Evolutionary conservation across 1,284 basidiomycete genomes (phyloP), one percentile per base, ranked within the genome.

Genomic region (Apiotrichum domesticum): DNA sequence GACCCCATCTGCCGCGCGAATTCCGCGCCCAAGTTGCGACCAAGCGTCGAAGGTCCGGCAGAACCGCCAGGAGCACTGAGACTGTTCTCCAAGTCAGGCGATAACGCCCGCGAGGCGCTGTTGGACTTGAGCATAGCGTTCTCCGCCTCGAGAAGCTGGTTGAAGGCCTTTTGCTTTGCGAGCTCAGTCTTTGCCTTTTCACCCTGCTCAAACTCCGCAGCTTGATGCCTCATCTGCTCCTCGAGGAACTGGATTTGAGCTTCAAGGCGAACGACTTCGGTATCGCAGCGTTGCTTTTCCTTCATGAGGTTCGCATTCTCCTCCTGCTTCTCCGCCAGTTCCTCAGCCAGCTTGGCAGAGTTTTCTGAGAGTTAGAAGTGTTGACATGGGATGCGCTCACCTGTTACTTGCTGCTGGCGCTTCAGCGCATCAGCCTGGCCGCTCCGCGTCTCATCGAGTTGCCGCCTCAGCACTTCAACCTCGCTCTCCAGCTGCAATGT

Each of bases 11-110:
- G 83, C 42, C 82, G 82, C 66, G 83, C 68, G 53, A 95, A 71
- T 77, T 95, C 91, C 34, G 85, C 86, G 0, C 90, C 90, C 6
- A 94, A 75, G 67, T 85, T 90, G 76, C 86, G 85, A 62, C 85
- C 87, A 55, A 93, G 74, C 55, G 84, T 89, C 34, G 79, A 39
- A 29, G 47, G 47, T 5, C 47, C 47, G 2, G 47, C 47, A 3
- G 47, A 49, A 29, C 47, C 47, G 1, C 47, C 47, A 5, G 47
- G 47, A 9, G 40, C 35, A 15, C 6, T 9, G 8, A 6, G n/a
- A 4, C 35, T 6, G 35, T 11, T 14, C 6, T n/a, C 5, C 34
- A 47, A 3, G 4, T 49, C 35, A 2, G 35, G 21, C 3, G 47
- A 37, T 21, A 32, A 13, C 8, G 47, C 35, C 8, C 29, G 37